A percentile compares a stretch with the other conserved stretches of the same genome.
Evolutionary conservation across 257 asterid genomes (phyloP).

Genomic region (Solanum pimpinellifolium): DNA sequence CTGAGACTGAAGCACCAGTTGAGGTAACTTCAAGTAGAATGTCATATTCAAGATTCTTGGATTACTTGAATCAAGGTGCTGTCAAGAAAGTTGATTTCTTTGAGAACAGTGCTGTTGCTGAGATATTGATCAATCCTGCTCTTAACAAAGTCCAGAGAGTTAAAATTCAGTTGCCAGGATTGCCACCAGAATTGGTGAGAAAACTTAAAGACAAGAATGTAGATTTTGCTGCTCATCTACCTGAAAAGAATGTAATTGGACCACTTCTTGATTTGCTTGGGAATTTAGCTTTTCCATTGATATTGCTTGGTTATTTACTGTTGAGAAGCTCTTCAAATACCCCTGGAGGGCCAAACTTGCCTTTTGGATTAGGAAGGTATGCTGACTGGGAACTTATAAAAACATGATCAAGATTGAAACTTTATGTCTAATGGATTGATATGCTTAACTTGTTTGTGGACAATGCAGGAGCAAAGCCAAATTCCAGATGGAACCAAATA

Average conservation of each 20-base stretch:
- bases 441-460: neutral
- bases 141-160: slow-evolving; percentile 46
- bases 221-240: slow-evolving; percentile 44
- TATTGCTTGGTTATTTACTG: slow-evolving; percentile 31
- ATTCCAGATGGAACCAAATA: slow-evolving; percentile 66
- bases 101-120: slow-evolving; percentile 54
- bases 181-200: slow-evolving; percentile 39
- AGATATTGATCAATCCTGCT: slow-evolving; percentile 34
- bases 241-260: slow-evolving; percentile 16
- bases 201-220: slow-evolving; percentile 42
- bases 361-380: slow-evolving; percentile 62
- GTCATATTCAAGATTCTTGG: slow-evolving; percentile 56
- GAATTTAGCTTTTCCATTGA: slow-evolving; percentile 49
- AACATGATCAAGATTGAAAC: neutral
- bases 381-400: neutral
- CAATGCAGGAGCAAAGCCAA: slow-evolving; percentile 51
- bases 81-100: slow-evolving; percentile 52
- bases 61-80: slow-evolving; percentile 42
- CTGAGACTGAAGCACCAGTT: slow-evolving; percentile 28
- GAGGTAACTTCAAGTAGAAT: slow-evolving; percentile 46
- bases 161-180: slow-evolving; percentile 46
- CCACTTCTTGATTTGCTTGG: slow-evolving; percentile 38
- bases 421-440: neutral
- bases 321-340: slow-evolving; percentile 21
- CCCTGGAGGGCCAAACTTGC: slow-evolving; percentile 54